Base-by-base conservation (phyloP, 352 stramenopile species). In the Phytophthora sansomeana region DNA sequence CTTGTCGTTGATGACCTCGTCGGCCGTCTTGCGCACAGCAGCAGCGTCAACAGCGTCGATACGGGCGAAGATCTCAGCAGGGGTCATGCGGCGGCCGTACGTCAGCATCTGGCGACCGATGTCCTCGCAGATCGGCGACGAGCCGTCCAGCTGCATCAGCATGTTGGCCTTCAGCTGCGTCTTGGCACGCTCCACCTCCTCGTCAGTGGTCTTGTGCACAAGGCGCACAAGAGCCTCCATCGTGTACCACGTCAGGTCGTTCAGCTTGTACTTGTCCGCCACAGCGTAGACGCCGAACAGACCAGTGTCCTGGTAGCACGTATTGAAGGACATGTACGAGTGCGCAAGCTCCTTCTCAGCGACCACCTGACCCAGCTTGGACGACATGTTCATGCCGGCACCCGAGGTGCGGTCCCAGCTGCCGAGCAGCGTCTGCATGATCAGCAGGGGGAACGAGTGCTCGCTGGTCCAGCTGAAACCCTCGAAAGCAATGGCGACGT, bases 271-370 rank as follows among this genome's bases (percentile, higher is more conserved):
- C 78, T 92, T 89, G 77, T 96, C 88, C 24, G 77, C 96, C 58
- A 99, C 94, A 52, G 96, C 90, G 85, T 99, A 99, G 36, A 99
- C 85, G 63, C 98, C 98, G 74, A 99, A 99, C 32, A 99, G 89
- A 62, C 98, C 98, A 36, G 97, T 99, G 80, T 99, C 98, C 84
- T 99, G 99, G 91, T 99, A 99, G 85, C 96, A 99, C 61, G 97
- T 99, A 89, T 99, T 99, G 87, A 99, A 99, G 28, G 97, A 98
- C 76, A 97, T 98, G 81, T 99, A 97, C 49, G 90, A 98, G 85
- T 99, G 97, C 39, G 96, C 97, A 32, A 98, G 83, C 76, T 99
- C 96, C 74, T 98, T 91, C 70, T 97, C 84, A 11, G 97, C 97
- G 7, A 99, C 86, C 64, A 97, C 93, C 80, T 99, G 92, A 59